Conservation (phyloP, 352 stramenopile genomes). For the Phytophthora litchii region DNA sequence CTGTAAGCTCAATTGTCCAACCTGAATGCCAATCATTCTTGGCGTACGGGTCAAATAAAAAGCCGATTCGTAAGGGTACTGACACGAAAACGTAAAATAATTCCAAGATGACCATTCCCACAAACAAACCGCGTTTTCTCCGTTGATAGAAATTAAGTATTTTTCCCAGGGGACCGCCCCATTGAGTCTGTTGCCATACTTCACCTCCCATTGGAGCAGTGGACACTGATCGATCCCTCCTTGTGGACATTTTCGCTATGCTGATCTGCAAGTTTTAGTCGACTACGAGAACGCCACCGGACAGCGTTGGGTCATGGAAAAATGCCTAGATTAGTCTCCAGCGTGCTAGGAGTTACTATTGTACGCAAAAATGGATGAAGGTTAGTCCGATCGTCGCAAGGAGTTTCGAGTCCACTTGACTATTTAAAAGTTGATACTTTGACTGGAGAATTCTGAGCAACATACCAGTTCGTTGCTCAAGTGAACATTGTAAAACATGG, state of each 20-base stretch:
- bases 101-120: slow-evolving; percentile 34
- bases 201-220: slow-evolving; percentile 3
- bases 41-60: slow-evolving; percentile 66
- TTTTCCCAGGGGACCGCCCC: background rate
- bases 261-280: background rate
- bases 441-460: too few relatives aligned
- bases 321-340: slow-evolving; percentile 1
- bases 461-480: too few relatives aligned
- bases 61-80: slow-evolving; percentile 68
- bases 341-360: slow-evolving; percentile 1
- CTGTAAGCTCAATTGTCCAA: slow-evolving; percentile 56
- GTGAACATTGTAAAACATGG: too few relatives aligned
- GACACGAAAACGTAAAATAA: slow-evolving; percentile 63
- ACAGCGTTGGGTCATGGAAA: slow-evolving; percentile 8
- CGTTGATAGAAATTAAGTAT: slow-evolving; percentile 25
- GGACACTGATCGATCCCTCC: slow-evolving; percentile 9
- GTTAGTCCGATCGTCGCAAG: too few relatives aligned
- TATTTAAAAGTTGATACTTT: background rate
- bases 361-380: background rate
- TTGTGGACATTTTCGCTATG: slow-evolving; percentile 19
- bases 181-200: background rate
- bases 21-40: slow-evolving; percentile 6
- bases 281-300: slow-evolving; percentile 3
- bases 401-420: background rate
- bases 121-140: slow-evolving; percentile 28